phyloP scores from a whole-genome alignment of 257 asterid genomes.

The Echium plantagineum region DNA sequence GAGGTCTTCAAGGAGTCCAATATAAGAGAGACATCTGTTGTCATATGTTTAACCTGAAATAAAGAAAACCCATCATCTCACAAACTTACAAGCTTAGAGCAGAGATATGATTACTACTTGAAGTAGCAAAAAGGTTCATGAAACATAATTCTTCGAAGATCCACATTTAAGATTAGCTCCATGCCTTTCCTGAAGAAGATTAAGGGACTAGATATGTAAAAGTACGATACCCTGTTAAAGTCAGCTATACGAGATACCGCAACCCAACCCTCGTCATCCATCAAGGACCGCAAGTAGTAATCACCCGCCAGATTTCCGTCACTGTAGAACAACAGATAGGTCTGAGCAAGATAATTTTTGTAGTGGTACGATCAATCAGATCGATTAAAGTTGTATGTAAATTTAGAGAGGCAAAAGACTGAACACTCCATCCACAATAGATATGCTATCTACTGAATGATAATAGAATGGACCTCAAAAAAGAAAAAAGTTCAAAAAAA shows the following conservation, averaged over 20 bases:
- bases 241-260: slow-evolving; percentile 53
- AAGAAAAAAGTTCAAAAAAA: neutral
- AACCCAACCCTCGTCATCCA: slow-evolving; percentile 96
- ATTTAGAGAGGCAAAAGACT: too few relatives aligned
- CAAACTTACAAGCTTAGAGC: slow-evolving; percentile 1
- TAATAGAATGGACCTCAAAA: too few relatives aligned
- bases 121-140: neutral
- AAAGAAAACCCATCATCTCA: slow-evolving; percentile 1
- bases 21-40: slow-evolving; percentile 56
- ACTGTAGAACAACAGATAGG: slow-evolving; percentile 23
- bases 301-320: slow-evolving; percentile 70
- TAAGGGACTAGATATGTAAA: neutral
- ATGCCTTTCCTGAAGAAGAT: neutral
- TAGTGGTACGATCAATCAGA: too few relatives aligned
- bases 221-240: slow-evolving; percentile 62
- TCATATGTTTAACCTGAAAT: slow-evolving; percentile 71
- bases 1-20: slow-evolving; percentile 69
- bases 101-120: neutral
- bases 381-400: too few relatives aligned
- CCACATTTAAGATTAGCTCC: neutral
- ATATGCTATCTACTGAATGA: too few relatives aligned
- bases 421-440: too few relatives aligned
- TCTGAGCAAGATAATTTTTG: too few relatives aligned
- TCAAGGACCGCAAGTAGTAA: slow-evolving; percentile 60
- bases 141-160: neutral